Percentiles rank a stretch among this genome's conserved stretches.
These are phyloP conservation scores for Helianthus tuberosus DNA, from an alignment of 129 eudicot species.

Conservation along the genomic window DNA sequence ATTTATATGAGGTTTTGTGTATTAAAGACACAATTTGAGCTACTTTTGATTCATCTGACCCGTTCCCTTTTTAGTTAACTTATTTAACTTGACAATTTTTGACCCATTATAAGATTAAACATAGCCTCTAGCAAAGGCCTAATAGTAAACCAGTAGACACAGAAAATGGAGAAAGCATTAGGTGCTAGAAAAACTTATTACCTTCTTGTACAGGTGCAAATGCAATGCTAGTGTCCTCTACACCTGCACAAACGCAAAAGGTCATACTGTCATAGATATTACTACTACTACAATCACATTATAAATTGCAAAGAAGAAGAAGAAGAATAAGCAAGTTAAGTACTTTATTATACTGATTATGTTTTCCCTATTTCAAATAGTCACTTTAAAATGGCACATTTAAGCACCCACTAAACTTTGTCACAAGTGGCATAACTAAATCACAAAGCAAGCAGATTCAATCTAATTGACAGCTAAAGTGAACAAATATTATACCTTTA, in stretches of 20 bases:
- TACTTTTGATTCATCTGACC: neutral
- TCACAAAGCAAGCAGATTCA: too few relatives aligned
- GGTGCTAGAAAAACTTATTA: too few relatives aligned
- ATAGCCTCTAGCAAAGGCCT: neutral
- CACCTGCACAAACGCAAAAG: constrained; percentile 42
- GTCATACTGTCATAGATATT: neutral
- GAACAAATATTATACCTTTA: constrained; percentile 51
- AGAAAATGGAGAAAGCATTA: too few relatives aligned
- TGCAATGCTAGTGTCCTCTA: constrained; percentile 41
- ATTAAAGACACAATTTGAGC: neutral
- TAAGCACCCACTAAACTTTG: neutral
- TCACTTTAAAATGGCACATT: too few relatives aligned
- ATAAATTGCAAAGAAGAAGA: neutral
- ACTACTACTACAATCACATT: neutral
- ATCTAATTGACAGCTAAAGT: constrained; percentile 2
- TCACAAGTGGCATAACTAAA: too few relatives aligned
- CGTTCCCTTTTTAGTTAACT: neutral
- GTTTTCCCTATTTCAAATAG: too few relatives aligned
- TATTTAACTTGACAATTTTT: neutral
- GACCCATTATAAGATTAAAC: too few relatives aligned
- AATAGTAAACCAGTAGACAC: too few relatives aligned
- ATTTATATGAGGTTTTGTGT: neutral
- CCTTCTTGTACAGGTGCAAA: too few relatives aligned
- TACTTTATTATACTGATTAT: too few relatives aligned
- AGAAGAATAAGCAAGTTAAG: neutral